Evolutionary conservation across 1,284 basidiomycete genomes (phyloP), one percentile per base, ranked within the genome.

Genomic region (Naganishia sp.): DNA sequence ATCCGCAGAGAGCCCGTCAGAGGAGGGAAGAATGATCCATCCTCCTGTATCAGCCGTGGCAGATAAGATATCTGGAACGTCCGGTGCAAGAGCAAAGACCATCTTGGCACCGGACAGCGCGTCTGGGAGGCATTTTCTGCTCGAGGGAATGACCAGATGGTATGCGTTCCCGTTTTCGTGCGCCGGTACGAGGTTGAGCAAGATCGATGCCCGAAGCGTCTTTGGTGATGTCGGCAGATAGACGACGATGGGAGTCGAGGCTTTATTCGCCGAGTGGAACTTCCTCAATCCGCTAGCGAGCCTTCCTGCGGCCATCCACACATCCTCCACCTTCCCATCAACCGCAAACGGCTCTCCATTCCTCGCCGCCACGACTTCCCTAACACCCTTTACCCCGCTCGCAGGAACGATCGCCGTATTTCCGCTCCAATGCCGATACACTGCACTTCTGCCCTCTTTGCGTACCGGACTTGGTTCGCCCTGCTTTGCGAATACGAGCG

Each of bases 391-490:
- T 2, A 60, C 57, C 31, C 57, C 57, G 11, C 39, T 33, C 23
- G 33, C 57, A 6, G 46, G 57, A 9, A 25, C 21, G 9, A 13
- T 23, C 16, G 31, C 57, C 13, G 18, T 39, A 13, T 31, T 33
- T 15, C 45, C 48, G 25, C 57, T 60, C 57, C 57, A 60, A 21
- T 60, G 57, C 46, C 45, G 13, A 42, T 50, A 60, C 2, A 49
- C 57, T 5, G 57, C 25, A 39, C 46, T 60, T 46, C 15, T 49
- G 3, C 57, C 57, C n/a, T 36, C 18, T n/a, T 31, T 25, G 4
- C 57, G 57, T 2, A 39, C 36, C 6, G 33, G 33, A 15, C 45
- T 49, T 39, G 57, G 46, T 36, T 60, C 57, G 21, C 45, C 43
- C 39, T 60, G 57, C 21, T 39, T 31, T 21, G 57, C 57, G 36